These are phyloP conservation scores for Phytophthora litchii DNA, from an alignment of 352 stramenopile genomes.

Conservation along the genomic window DNA sequence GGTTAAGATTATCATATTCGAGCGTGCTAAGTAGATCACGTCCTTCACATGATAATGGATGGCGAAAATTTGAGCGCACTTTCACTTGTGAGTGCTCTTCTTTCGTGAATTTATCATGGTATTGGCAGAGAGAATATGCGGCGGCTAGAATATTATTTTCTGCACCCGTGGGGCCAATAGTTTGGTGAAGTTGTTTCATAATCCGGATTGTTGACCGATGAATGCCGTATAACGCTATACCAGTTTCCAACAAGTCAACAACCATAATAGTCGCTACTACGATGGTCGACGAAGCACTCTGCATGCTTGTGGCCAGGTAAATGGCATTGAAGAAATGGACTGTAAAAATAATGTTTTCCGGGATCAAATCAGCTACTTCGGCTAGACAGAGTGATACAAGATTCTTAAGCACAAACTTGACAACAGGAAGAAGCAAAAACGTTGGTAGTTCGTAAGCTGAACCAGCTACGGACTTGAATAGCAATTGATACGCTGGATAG, in stretches of 20 bases:
- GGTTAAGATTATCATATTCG: background rate
- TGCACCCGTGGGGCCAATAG: background rate
- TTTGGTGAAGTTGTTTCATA: constrained; percentile 13
- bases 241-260: constrained; percentile 17
- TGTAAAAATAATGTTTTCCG: constrained; percentile 31
- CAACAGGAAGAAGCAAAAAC: constrained; percentile 28
- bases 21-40: constrained; percentile 4
- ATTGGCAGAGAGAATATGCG: constrained; percentile 10
- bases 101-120: constrained; percentile 16
- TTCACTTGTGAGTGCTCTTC: constrained; percentile 17
- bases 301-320: constrained; percentile 33
- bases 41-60: constrained; percentile 4
- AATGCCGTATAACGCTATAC: constrained; percentile 1
- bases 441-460: constrained; percentile 24
- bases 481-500: constrained; percentile 31
- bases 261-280: constrained; percentile 5
- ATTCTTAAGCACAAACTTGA: constrained; percentile 35
- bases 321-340: constrained; percentile 39
- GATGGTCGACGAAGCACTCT: constrained; percentile 15
- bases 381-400: constrained; percentile 15
- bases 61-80: constrained; percentile 14
- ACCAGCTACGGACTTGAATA: constrained; percentile 18
- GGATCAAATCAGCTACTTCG: constrained; percentile 26
- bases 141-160: constrained; percentile 1
- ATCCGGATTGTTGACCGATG: constrained; percentile 9